These are phyloP conservation scores for Strigomonas culicis DNA, from an alignment of 208 protist species.

Conservation along the genomic window DNA sequence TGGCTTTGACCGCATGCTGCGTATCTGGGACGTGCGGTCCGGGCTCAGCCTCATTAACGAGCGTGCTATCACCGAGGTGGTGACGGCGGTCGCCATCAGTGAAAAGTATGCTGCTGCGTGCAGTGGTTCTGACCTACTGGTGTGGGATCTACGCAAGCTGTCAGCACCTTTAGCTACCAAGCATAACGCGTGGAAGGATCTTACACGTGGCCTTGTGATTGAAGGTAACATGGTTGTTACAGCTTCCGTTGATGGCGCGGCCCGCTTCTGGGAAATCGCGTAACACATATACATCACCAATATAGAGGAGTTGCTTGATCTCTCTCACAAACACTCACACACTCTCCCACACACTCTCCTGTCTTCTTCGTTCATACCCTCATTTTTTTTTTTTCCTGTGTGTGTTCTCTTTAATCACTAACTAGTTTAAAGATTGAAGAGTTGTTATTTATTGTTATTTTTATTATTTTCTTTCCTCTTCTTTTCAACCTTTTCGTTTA, in stretches of 20 bases:
- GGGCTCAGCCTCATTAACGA: conserved; percentile 62
- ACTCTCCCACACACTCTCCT: conserved; percentile 9
- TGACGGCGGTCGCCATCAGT: conserved; percentile 74
- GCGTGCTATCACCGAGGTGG: conserved; percentile 51
- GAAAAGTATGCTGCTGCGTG: conserved; percentile 68
- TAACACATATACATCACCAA: conserved; percentile 18
- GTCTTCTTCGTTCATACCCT: background rate
- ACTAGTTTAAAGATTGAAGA: background rate
- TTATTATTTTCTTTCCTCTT: conserved; percentile 14
- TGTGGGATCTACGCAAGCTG: conserved; percentile 81
- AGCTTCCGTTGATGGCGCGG: conserved; percentile 81
- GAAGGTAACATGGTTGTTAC: conserved; percentile 72
- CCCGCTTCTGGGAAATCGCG: conserved; percentile 72
- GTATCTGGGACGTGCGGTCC: conserved; percentile 77
- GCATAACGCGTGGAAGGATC: conserved; percentile 77
- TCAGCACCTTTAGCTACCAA: conserved; percentile 47
- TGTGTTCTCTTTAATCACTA: background rate
- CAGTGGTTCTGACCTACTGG: conserved; percentile 73
- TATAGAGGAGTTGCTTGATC: background rate
- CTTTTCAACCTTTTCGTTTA: background rate
- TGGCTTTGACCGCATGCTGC: conserved; percentile 78
- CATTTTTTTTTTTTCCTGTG: background rate
- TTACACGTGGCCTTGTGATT: conserved; percentile 83
- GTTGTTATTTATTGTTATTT: background rate
- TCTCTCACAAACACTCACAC: background rate